Evolutionary conservation across 2,329 filamentous ascomycete species (phyloP).

Genomic region (Zarea fungicola): DNA sequence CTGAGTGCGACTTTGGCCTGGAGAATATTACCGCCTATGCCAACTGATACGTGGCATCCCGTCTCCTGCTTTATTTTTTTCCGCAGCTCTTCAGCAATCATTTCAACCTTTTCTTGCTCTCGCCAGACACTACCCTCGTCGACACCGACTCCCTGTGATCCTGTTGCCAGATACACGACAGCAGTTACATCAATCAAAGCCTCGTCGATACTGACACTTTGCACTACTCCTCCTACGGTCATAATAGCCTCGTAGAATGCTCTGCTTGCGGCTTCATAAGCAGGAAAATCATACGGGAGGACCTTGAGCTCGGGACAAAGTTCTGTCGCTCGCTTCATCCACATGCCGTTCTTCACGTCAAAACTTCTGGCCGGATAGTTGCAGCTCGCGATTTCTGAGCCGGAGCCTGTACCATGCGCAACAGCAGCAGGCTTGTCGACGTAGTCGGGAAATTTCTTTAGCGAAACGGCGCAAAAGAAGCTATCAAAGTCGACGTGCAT

Average conservation of each 20-base stretch:
- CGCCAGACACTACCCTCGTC: conserved; percentile 66
- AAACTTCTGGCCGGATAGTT: conserved; percentile 86
- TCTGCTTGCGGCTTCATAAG: conserved; percentile 85
- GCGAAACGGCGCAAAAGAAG: conserved; percentile 92
- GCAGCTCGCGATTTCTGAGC: conserved; percentile 94
- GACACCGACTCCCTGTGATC: conserved; percentile 57
- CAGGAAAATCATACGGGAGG: conserved; percentile 91
- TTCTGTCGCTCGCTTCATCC: conserved; percentile 89
- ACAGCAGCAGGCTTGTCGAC: conserved; percentile 78
- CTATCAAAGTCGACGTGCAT: conserved; percentile 98
- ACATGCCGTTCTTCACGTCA: conserved; percentile 97
- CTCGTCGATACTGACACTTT: conserved; percentile 96
- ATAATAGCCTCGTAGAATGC: conserved; percentile 84
- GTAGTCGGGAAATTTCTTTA: conserved; percentile 70
- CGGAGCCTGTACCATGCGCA: conserved; percentile 77
- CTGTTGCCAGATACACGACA: conserved; percentile 59
- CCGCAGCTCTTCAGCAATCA: conserved; percentile 61
- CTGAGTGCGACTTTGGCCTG: conserved; percentile 86
- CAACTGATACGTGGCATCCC: conserved; percentile 83
- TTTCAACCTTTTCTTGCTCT: conserved; percentile 74
- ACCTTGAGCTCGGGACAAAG: conserved; percentile 82
- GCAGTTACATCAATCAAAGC: conserved; percentile 79
- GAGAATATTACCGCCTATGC: conserved; percentile 85
- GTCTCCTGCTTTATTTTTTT: conserved; percentile 67
- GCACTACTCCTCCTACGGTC: conserved; percentile 72